Evolutionary conservation across 2,329 filamentous ascomycete species (phyloP).

Genomic region (Grosmannia clavigera): DNA sequence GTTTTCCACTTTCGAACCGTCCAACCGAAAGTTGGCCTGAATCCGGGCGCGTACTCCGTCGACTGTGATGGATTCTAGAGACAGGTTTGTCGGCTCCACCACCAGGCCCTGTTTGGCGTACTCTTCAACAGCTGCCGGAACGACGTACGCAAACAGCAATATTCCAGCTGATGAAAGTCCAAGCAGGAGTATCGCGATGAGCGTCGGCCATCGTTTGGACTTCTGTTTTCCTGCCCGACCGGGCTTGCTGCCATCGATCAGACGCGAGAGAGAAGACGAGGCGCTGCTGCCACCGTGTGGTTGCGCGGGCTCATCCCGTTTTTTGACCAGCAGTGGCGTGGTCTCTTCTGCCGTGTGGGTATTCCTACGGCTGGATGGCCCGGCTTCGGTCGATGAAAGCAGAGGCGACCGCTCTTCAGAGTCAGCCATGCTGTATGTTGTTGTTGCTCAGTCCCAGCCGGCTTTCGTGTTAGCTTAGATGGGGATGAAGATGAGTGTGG

Average conservation of each 20-base stretch:
- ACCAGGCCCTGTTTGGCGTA: conserved; percentile 77
- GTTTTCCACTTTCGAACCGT: conserved; percentile 62
- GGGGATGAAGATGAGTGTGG: not conserved
- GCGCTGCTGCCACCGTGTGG: conserved; percentile 11
- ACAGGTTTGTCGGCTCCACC: conserved; percentile 71
- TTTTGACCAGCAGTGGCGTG: conserved; percentile 37
- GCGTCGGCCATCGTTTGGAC: conserved; percentile 59
- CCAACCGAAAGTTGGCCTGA: conserved; percentile 69
- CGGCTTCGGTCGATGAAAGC: conserved; percentile 17
- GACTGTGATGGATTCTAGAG: conserved; percentile 72
- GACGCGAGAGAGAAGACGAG: conserved; percentile 19
- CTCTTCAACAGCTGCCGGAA: conserved; percentile 62
- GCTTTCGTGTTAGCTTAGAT: not conserved
- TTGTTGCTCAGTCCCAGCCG: not conserved
- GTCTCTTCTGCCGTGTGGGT: conserved; percentile 23
- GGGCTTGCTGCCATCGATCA: conserved; percentile 3
- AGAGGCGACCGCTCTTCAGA: conserved; percentile 31
- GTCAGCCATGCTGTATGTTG: conserved; percentile 25
- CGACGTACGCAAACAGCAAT: conserved; percentile 67
- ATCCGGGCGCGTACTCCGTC: conserved; percentile 69
- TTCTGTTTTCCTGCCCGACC: conserved; percentile 22
- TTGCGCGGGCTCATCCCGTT: not conserved
- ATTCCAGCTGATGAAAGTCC: conserved; percentile 52
- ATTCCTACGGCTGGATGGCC: not conserved
- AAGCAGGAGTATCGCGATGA: conserved; percentile 59